Evolutionary conservation across 352 stramenopile species (phyloP).

Genomic region (Phytophthora pini): DNA sequence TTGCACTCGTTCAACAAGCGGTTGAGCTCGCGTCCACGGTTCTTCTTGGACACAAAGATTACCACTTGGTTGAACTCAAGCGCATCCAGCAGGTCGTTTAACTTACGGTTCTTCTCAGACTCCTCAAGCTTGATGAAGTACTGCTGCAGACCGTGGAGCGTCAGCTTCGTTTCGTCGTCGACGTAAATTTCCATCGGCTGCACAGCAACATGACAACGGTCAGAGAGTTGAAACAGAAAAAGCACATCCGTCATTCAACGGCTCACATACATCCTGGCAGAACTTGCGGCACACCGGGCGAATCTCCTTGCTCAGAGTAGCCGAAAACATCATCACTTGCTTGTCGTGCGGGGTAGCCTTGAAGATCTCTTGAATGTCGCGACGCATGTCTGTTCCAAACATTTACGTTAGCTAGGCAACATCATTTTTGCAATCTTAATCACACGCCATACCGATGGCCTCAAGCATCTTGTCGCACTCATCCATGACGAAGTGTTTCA

Average conservation of each 20-base stretch:
- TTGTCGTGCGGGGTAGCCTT: slow-evolving; percentile 99
- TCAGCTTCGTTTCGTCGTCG: slow-evolving; percentile 99
- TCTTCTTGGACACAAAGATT: slow-evolving; percentile 98
- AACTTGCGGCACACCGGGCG: slow-evolving; percentile 99
- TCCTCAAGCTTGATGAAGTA: slow-evolving; percentile 99
- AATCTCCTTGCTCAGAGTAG: slow-evolving; percentile 99
- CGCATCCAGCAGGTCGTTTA: slow-evolving; percentile 99
- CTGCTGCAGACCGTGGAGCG: slow-evolving; percentile 99
- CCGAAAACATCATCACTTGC: slow-evolving; percentile 99
- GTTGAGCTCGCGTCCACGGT: slow-evolving; percentile 97
- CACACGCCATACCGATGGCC: slow-evolving; percentile 83
- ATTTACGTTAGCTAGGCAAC: neutral
- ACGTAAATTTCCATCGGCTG: slow-evolving; percentile 99
- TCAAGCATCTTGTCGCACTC: slow-evolving; percentile 99
- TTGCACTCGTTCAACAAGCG: slow-evolving; percentile 99
- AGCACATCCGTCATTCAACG: neutral
- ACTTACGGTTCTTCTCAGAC: slow-evolving; percentile 99
- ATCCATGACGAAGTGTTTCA: slow-evolving; percentile 99
- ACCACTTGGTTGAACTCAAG: slow-evolving; percentile 99
- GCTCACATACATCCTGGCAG: slow-evolving; percentile 95
- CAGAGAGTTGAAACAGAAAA: neutral
- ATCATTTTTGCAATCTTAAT: neutral
- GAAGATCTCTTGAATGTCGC: slow-evolving; percentile 99
- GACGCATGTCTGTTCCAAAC: slow-evolving; percentile 94
- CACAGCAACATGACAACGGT: slow-evolving; percentile 3